Evolutionary conservation across 176 grass and related monocot species (phyloP).

Genomic region (Zoysia japonica): DNA sequence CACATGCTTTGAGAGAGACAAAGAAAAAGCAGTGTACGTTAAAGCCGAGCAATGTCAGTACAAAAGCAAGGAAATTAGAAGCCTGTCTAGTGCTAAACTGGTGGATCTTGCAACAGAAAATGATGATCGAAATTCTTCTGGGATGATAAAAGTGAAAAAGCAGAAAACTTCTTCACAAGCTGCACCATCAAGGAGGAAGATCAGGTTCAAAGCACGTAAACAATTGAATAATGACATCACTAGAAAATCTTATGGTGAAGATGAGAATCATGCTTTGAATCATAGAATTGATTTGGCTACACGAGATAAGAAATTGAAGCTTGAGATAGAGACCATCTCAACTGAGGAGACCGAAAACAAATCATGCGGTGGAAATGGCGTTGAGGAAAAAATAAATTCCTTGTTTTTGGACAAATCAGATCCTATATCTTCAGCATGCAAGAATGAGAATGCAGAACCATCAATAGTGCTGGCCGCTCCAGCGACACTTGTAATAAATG

Average conservation of each 20-base stretch:
- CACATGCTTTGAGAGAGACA: conserved; percentile 33
- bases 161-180: conserved; percentile 45
- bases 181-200: conserved; percentile 46
- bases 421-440: conserved; percentile 39
- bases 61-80: conserved; percentile 38
- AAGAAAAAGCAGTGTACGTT: conserved; percentile 29
- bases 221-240: conserved; percentile 21
- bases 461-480: conserved; percentile 26
- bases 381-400: conserved; percentile 20
- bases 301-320: conserved; percentile 44
- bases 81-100: conserved; percentile 37
- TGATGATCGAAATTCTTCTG: conserved; percentile 38
- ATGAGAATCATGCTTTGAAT: conserved; percentile 14
- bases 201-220: conserved; percentile 55
- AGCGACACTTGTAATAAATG: conserved; percentile 54
- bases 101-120: conserved; percentile 28
- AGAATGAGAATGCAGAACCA: conserved; percentile 24
- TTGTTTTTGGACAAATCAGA: conserved; percentile 34
- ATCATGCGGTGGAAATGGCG: conserved; percentile 38
- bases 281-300: conserved; percentile 32
- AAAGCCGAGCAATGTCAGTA: conserved; percentile 41
- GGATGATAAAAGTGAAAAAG: conserved; percentile 42
- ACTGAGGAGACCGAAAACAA: conserved; percentile 41
- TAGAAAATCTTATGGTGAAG: conserved; percentile 40
- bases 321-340: conserved; percentile 36